A percentile compares a stretch with the other conserved stretches of the same genome.
phyloP scores from a whole-genome alignment of 768 basidiomycete genomes.

The Agaricus sinodeliciosus region DNA sequence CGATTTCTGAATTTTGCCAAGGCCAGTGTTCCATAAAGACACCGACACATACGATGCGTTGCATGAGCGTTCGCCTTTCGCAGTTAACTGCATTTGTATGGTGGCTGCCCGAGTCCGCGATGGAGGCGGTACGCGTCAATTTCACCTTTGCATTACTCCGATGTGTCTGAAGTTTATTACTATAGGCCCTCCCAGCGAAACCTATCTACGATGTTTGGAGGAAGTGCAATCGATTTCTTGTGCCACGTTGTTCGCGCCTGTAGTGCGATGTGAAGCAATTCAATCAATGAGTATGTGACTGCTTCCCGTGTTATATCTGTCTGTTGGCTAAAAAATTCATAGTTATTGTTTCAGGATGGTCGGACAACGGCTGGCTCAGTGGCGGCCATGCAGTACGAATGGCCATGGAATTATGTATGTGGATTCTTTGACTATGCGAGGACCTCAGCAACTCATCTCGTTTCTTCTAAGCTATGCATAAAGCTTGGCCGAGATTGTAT shows the following conservation, averaged over 20 bases:
- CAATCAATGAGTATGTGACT: conserved; percentile 81
- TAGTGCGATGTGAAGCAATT: conserved; percentile 78
- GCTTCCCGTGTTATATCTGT: background rate
- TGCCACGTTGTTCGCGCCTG: conserved; percentile 82
- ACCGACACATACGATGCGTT: conserved; percentile 84
- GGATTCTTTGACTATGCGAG: conserved; percentile 1
- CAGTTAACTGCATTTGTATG: conserved; percentile 90
- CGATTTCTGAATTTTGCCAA: conserved; percentile 29
- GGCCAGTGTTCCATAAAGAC: conserved; percentile 76
- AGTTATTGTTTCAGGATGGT: conserved; percentile 93
- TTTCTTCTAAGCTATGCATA: conserved; percentile 64
- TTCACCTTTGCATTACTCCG: background rate
- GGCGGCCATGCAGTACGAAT: conserved; percentile 96
- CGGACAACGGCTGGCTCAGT: conserved; percentile 92
- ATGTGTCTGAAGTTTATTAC: conserved; percentile 12
- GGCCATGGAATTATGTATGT: conserved; percentile 88
- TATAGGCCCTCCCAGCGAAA: conserved; percentile 68
- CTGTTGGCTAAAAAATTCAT: conserved; percentile 4
- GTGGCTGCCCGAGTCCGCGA: conserved; percentile 88
- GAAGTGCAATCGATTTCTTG: conserved; percentile 84
- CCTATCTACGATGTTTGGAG: conserved; percentile 64
- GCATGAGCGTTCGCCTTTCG: conserved; percentile 88
- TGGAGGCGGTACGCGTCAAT: conserved; percentile 61
- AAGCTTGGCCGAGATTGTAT: conserved; percentile 81
- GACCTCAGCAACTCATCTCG: background rate